Base-by-base conservation (phyloP, 257 asterid species). In the Salvia splendens region DNA sequence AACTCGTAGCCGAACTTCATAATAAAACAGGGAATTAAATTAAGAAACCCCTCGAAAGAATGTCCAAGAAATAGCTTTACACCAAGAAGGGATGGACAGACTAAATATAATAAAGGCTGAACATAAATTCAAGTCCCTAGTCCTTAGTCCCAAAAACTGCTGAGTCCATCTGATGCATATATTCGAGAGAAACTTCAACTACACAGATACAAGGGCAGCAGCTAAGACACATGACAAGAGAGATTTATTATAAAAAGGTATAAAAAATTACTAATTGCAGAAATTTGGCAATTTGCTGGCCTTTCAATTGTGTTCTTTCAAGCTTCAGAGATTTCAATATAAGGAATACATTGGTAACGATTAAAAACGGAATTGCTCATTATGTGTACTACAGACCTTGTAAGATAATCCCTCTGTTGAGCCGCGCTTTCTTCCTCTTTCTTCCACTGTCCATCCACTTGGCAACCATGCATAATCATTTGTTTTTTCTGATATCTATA, bases 391-490 rank as follows among this genome's bases (percentile, higher is more conserved):
- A 58, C 69, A 52, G 70, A 85, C 95, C 92, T 87, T 85, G 83
- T 82, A 87, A 55, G 54, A 6, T 33, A 73, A 8, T 72, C 86
- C 91, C 17, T 36, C 2, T 12, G 20, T 2, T 49, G 73, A 12
- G 53, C 89, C 83, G 5, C 57, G 52, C 61, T 56, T 43, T 58
- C 80, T 65, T 49, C 36, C 15, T 73, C 16, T 80, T 70, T 81
- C 74, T 71, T 85, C 84, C 67, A 72, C 48, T 28, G 12, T 65
- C 95, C 95, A 87, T 68, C 92, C 90, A 48, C 11, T 66, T 36
- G 95, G 95, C 75, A 87, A 79, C 88, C 89, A 83, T 40, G 79
- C 80, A 64, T 74, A 66, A 51, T 50, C 73, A 63, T 55, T 64
- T 63, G 65, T 52, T 66, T 33, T 64, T 33, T 52, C 76, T 42